Evolutionary conservation across 371 early-diverging fungal species (phyloP).

Genomic region (Actinomortierella ambigua): DNA sequence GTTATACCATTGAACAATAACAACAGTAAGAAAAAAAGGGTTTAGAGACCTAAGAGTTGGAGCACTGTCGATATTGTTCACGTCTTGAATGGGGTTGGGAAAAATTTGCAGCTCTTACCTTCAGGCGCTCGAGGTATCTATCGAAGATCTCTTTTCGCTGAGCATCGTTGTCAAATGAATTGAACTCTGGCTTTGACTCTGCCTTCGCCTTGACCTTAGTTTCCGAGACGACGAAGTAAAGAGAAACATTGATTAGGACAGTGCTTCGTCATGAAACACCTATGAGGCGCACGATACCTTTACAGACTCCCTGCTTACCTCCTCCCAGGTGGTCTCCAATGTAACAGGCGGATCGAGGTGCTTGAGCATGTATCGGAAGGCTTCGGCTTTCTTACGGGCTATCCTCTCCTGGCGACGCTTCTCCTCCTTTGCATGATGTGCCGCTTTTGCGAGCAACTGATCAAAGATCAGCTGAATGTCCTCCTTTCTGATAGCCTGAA

Average conservation of each 20-base stretch:
- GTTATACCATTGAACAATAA: not conserved
- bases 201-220: constrained; percentile 38
- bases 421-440: constrained; percentile 71
- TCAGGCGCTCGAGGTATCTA: constrained; percentile 67
- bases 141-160: constrained; percentile 78
- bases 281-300: no score
- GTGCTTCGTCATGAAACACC: no score
- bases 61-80: no score
- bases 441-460: constrained; percentile 67
- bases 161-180: constrained; percentile 67
- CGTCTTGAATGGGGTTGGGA: not conserved
- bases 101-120: constrained; percentile 50
- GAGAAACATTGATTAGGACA: no score
- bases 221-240: no score
- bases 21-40: not conserved
- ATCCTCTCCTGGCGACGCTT: constrained; percentile 72
- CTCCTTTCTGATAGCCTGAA: constrained; percentile 26
- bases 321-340: constrained; percentile 72
- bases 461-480: constrained; percentile 55
- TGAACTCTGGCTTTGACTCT: constrained; percentile 55
- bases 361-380: constrained; percentile 74
- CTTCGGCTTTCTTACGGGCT: constrained; percentile 73
- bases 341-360: constrained; percentile 64
- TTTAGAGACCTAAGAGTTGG: no score
- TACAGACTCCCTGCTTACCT: constrained; percentile 39